Conservation (phyloP, 1,284 basidiomycete species). For the Ceratobasidium sp. region DNA sequence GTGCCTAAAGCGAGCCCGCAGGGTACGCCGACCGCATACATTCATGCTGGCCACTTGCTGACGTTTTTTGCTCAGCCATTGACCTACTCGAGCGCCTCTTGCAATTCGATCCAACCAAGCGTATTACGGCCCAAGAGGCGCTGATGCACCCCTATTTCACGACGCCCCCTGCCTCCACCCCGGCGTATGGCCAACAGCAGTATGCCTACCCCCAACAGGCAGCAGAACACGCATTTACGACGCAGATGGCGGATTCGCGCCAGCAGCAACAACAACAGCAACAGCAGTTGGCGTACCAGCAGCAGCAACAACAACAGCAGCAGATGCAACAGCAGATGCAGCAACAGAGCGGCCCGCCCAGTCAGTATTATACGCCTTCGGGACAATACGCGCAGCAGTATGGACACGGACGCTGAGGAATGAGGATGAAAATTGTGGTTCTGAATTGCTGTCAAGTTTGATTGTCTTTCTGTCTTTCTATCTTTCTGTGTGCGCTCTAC, state of each 20-base stretch:
- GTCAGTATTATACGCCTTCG: constrained; percentile 38
- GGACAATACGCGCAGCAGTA: constrained; percentile 42
- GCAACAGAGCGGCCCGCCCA: constrained; percentile 34
- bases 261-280: constrained; percentile 57
- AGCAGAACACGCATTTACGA: constrained; percentile 35
- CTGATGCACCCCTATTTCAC: constrained; percentile 95
- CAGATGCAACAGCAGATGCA: constrained; percentile 46
- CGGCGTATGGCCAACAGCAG: constrained; percentile 54
- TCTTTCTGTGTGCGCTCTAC: constrained; percentile 1
- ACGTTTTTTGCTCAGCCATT: constrained; percentile 68
- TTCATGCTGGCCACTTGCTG: constrained; percentile 31
- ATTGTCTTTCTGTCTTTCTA: background rate
- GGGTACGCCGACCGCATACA: constrained; percentile 61
- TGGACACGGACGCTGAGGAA: constrained; percentile 28
- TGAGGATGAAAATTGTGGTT: background rate
- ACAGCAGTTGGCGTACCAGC: constrained; percentile 51
- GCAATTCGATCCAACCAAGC: constrained; percentile 95
- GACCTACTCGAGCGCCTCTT: constrained; percentile 95
- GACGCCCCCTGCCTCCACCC: constrained; percentile 57
- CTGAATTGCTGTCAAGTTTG: constrained; percentile 10
- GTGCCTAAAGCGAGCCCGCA: constrained; percentile 92
- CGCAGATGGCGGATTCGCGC: constrained; percentile 42
- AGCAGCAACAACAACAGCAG: constrained; percentile 56
- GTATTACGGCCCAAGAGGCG: constrained; percentile 92
- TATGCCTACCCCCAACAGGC: constrained; percentile 44